phyloP scores from a whole-genome alignment of 2,329 filamentous ascomycete species.

The Daldinia sp. region DNA sequence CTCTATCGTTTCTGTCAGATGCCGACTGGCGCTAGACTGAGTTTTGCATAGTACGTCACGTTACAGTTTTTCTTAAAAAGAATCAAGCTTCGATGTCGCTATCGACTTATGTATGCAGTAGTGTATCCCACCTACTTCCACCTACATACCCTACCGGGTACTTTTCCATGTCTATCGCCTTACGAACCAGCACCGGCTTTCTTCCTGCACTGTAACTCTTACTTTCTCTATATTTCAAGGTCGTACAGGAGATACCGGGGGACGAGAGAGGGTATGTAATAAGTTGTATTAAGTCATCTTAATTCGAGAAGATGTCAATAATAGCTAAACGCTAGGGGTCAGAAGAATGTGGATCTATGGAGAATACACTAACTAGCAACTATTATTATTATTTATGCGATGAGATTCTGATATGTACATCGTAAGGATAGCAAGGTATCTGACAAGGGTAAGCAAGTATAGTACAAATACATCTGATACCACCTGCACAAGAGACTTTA shows the following conservation, averaged over 20 bases:
- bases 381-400: neutral
- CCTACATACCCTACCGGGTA: conserved; percentile 12
- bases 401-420: conserved; percentile 4
- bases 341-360: conserved; percentile 18
- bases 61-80: conserved; percentile 26
- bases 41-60: conserved; percentile 26
- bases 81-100: conserved; percentile 20
- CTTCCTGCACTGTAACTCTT: neutral
- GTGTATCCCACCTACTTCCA: conserved; percentile 5
- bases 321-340: conserved; percentile 15
- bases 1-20: conserved; percentile 12
- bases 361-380: neutral
- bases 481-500: neutral
- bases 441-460: conserved; percentile 10
- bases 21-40: conserved; percentile 21
- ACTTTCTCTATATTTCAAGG: neutral
- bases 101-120: neutral
- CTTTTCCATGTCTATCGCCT: neutral
- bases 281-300: conserved; percentile 7
- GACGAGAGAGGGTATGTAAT: neutral
- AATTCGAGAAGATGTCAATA: conserved; percentile 13
- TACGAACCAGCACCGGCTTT: neutral
- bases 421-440: conserved; percentile 9
- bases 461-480: conserved; percentile 5
- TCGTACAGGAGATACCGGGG: neutral